Base-by-base conservation (phyloP, 1,284 basidiomycete species). In the Retiboletus flavoniger region DNA sequence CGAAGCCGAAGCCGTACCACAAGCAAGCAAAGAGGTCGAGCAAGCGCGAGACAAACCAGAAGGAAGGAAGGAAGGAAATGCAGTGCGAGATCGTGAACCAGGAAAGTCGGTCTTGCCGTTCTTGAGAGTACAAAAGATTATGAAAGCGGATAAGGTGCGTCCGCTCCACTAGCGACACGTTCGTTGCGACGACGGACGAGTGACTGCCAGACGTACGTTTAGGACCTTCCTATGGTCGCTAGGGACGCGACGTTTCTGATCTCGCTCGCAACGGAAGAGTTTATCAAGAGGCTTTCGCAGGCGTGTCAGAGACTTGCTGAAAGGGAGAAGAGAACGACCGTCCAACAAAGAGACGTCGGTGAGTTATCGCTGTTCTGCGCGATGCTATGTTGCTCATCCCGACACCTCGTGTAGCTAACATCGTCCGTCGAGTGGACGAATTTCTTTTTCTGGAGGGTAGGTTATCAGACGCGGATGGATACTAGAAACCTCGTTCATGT, bases 231-330 rank as follows among this genome's bases (percentile, higher is more conserved):
- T 0, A 83, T 83, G 43, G 75, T 91, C 4, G 82, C 87, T 9
- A 83, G 78, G 64, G 89, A 92, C 50, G 89, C 88, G 10, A 81
- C 82, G 0, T 81, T 87, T 59, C 69, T 89, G 24, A 85, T 92
- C 51, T 84, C 88, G 24, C 71, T 89, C 38, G 89, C 89, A 3
- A 82, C 90, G 39, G 89, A 92, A 66, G 84, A 89, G 64, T 91
- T 92, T 57, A 84, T 91, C 44, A 83, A 80, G 66, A 76, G 81
- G 38, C 67, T 92, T 28, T 75, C 77, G 6, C 77, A 83, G 54
- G 84, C 86, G 2, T 80, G 78, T 17, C 80, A 87, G 56, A 74
- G 73, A 51, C 75, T 82, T 8, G 87, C 89, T 10, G 76, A 78
- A 54, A 74, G 79, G 53, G 88, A 90, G 55, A 82, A 78, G 59